Evolutionary conservation across 2,329 filamentous ascomycete genomes (phyloP), one percentile per base, ranked within the genome.

Genomic region (Stagonosporopsis cucurbitacearum): DNA sequence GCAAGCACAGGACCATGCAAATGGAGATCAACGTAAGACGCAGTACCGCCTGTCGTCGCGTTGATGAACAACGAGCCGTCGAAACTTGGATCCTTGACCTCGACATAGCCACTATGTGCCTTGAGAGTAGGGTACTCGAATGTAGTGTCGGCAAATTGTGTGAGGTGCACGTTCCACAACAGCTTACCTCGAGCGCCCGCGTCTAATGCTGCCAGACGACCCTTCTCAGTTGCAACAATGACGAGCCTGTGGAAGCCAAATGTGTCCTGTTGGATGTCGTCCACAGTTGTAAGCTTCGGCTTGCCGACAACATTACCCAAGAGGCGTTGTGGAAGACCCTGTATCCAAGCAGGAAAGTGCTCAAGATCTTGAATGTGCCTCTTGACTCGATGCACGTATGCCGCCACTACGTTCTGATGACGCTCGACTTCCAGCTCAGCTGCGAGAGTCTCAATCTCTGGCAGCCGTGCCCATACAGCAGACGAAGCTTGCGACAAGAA

Each of bases 171-270:
- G 41, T 85, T 88, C 95, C 95, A 98, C 17, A 90, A 76, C 9
- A 96, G 80, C 32, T 82, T 82, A 4, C 92, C 92, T 12, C 88
- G 82, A 56, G 87, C 88, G 22, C 88, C 91, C 30, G 88, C 86
- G 73, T 96, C 88, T 19, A 99, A 79, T 3, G 88, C 91, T 63
- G 93, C 89, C 17, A 98, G 78, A 62, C 90, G 88, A 13, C 93
- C 93, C 53, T 87, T 88, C 50, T 86, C 83, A 2, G 93, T 96
- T 6, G 89, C 92, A 46, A 96, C 80, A 54, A 97, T 81, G 6
- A 93, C 84, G 28, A 94, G 79, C 76, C 96, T 96, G 74, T 91
- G 88, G 76, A 97, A 94, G 4, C 94, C 94, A 73, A 98, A 98
- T 35, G 82, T 86, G 67, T 95, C 90, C 15, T 86, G 82, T 17